These are phyloP conservation scores for Neodidymelliopsis sp. DNA, from an alignment of 2,329 filamentous ascomycete species.

Conservation along the genomic window DNA sequence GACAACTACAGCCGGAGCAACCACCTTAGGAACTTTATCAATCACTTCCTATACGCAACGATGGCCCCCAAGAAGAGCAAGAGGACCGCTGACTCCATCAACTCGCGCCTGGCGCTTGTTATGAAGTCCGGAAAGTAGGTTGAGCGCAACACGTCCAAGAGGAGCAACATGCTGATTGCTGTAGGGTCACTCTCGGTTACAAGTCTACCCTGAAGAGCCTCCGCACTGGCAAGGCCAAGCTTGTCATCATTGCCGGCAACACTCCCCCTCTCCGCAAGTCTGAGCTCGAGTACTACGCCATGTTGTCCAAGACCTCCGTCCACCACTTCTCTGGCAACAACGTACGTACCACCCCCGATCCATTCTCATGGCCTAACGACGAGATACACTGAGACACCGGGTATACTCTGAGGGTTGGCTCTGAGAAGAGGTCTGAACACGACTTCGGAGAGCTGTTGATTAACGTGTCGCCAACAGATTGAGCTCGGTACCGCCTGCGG, in stretches of 20 bases:
- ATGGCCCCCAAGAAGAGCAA: constrained; percentile 79
- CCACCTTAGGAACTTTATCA: constrained; percentile 32
- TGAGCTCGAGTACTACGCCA: constrained; percentile 80
- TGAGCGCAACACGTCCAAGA: constrained; percentile 22
- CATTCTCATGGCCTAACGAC: constrained; percentile 51
- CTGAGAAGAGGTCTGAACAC: constrained; percentile 85
- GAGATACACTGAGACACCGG: constrained; percentile 34
- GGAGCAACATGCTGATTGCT: constrained; percentile 26
- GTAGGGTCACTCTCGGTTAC: constrained; percentile 83
- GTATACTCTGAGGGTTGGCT: constrained; percentile 63
- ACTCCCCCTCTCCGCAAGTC: constrained; percentile 97
- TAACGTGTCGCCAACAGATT: constrained; percentile 75
- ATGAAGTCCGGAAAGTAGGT: constrained; percentile 70
- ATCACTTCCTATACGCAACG: constrained; percentile 53
- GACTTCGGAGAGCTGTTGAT: constrained; percentile 88
- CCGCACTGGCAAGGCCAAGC: constrained; percentile 96
- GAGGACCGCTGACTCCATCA: constrained; percentile 85
- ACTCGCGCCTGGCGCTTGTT: constrained; percentile 70
- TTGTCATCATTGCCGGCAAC: constrained; percentile 95
- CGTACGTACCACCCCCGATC: constrained; percentile 70
- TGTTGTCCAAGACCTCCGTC: constrained; percentile 85
- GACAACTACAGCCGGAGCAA: constrained; percentile 23
- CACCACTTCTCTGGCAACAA: constrained; percentile 99
- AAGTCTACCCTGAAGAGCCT: constrained; percentile 88
- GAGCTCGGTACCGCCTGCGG: constrained; percentile 98